Evolutionary conservation across 345 rosid species (phyloP).

Genomic region (Aethionema arabicum): DNA sequence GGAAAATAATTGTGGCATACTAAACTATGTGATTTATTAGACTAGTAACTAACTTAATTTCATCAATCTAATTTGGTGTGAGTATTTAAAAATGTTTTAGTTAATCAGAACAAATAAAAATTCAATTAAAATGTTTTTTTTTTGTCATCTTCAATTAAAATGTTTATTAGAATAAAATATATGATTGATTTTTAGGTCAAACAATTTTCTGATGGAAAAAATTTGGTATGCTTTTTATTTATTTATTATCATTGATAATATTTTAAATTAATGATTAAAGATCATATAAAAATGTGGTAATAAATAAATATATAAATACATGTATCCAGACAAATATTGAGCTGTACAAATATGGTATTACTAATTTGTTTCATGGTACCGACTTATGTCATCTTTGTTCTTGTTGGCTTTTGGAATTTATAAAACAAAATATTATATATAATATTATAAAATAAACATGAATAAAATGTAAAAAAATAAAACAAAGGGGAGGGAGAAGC

Average conservation of each 20-base stretch:
- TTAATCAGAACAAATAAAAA: too few species aligned
- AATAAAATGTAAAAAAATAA: not conserved
- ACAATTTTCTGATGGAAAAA: not conserved
- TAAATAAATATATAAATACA: slow-evolving; percentile 6
- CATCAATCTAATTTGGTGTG: too few species aligned
- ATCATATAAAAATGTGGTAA: slow-evolving; percentile 19
- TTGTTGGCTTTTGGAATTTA: slow-evolving; percentile 27
- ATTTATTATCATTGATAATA: not conserved
- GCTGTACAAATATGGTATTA: slow-evolving; percentile 23
- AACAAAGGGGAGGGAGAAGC: slow-evolving; percentile 26
- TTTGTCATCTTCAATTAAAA: too few species aligned
- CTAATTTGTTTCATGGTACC: slow-evolving; percentile 34
- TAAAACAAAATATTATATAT: not conserved
- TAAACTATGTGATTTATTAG: too few species aligned
- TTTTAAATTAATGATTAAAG: slow-evolving; percentile 5
- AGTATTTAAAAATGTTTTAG: too few species aligned
- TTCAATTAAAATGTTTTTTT: too few species aligned
- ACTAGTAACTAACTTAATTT: too few species aligned
- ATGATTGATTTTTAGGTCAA: too few species aligned
- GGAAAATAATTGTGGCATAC: too few species aligned
- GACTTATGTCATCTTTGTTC: slow-evolving; percentile 30
- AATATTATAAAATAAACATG: slow-evolving; percentile 3
- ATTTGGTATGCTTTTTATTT: not conserved
- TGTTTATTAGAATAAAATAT: too few species aligned
- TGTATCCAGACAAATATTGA: slow-evolving; percentile 24